Percentiles rank a stretch among this genome's conserved stretches.
Evolutionary conservation across 108 stramenopile genomes (phyloP).

Genomic region (Phaeodactylum tricornutum): DNA sequence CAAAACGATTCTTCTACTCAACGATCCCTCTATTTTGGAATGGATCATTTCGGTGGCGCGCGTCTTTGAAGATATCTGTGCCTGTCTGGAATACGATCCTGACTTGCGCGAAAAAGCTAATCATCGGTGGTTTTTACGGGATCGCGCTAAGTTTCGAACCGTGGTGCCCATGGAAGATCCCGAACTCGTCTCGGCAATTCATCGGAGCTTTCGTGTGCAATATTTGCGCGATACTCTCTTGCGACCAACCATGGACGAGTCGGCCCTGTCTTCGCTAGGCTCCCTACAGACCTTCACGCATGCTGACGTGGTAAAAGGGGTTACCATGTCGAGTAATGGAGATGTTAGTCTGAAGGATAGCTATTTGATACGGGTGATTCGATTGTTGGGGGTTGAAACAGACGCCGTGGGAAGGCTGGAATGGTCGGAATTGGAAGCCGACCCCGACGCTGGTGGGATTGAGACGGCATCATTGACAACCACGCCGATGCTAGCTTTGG

Average conservation of each 20-base stretch:
- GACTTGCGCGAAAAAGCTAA: conserved; percentile 73
- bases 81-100: conserved; percentile 74
- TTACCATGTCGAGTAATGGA: conserved; percentile 31
- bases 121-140: conserved; percentile 65
- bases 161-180: conserved; percentile 73
- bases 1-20: conserved; percentile 74
- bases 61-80: conserved; percentile 63
- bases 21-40: conserved; percentile 83
- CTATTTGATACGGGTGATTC: conserved; percentile 58
- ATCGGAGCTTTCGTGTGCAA: conserved; percentile 74
- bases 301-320: conserved; percentile 75
- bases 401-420: conserved; percentile 37
- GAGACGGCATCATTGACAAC: not conserved
- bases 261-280: conserved; percentile 65
- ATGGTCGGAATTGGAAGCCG: conserved; percentile 35
- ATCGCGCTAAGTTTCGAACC: conserved; percentile 65
- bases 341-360: conserved; percentile 27
- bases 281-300: conserved; percentile 73
- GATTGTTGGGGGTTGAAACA: conserved; percentile 50
- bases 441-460: not conserved
- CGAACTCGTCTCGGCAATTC: conserved; percentile 55
- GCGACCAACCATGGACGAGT: conserved; percentile 85
- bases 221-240: conserved; percentile 70
- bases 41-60: conserved; percentile 48
- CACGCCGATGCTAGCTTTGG: not conserved